A percentile compares a stretch with the other conserved stretches of the same genome.
Evolutionary conservation across 345 rosid genomes (phyloP).

Genomic region (Dimocarpus longan): DNA sequence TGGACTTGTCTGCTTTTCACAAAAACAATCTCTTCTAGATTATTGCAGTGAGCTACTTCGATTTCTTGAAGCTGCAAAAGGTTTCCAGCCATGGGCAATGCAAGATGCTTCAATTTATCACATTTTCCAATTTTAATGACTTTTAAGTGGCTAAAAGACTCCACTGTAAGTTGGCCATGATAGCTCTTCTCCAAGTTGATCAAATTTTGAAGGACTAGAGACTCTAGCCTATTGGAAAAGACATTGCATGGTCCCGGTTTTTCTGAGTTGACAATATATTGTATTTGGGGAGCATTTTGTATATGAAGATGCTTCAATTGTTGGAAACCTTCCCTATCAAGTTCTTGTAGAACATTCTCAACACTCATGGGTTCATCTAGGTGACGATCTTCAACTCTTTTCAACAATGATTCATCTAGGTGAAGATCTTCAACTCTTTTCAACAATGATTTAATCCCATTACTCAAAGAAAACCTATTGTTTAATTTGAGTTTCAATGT

Average conservation of each 20-base stretch:
- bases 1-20: neutral
- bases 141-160: slow-evolving; percentile 19
- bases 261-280: neutral
- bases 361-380: slow-evolving; percentile 6
- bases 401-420: no score
- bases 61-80: slow-evolving; percentile 19
- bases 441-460: slow-evolving; percentile 1
- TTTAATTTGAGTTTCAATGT: slow-evolving; percentile 14
- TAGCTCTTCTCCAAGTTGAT: slow-evolving; percentile 18
- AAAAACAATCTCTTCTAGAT: slow-evolving; percentile 18
- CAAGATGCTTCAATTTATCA: slow-evolving; percentile 11
- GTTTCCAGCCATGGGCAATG: neutral
- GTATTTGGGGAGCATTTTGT: slow-evolving; percentile 12
- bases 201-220: slow-evolving; percentile 9
- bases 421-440: slow-evolving; percentile 14
- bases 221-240: slow-evolving; percentile 7
- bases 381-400: no score
- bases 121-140: slow-evolving; percentile 11
- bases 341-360: slow-evolving; percentile 6
- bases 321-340: slow-evolving; percentile 23
- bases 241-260: neutral
- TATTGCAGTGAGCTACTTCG: neutral
- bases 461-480: neutral
- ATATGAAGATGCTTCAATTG: slow-evolving; percentile 21
- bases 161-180: neutral